Evolutionary conservation across 208 protist genomes (phyloP).

Genomic region (Histomonas meleagridis): DNA sequence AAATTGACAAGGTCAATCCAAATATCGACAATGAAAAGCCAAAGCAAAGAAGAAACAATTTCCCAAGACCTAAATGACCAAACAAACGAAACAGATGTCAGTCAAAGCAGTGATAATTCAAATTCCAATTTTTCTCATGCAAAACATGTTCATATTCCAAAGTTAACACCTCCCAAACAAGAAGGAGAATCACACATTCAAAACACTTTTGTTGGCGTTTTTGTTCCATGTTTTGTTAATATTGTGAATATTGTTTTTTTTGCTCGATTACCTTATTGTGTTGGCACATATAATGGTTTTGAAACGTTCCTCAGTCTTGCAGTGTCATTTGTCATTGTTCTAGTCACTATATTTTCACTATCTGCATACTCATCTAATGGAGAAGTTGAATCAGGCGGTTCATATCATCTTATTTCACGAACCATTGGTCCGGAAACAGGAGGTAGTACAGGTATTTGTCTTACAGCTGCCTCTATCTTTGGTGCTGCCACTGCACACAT

Average conservation of each 20-base stretch:
- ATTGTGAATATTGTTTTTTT: slow-evolving; percentile 23
- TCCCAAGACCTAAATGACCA: too few species aligned
- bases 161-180: slow-evolving; percentile 26
- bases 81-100: too few species aligned
- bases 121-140: too few species aligned
- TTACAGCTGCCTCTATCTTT: neutral
- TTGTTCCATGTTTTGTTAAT: slow-evolving; percentile 16
- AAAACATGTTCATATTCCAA: too few species aligned
- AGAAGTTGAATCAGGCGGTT: neutral
- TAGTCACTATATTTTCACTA: neutral
- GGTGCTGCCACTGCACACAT: neutral
- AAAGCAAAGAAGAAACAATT: too few species aligned
- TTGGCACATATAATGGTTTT: neutral
- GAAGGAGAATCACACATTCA: neutral
- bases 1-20: too few species aligned
- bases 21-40: too few species aligned
- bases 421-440: slow-evolving; percentile 23
- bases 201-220: neutral
- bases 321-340: neutral
- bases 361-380: neutral
- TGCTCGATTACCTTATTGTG: neutral
- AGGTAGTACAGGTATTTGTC: neutral
- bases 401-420: slow-evolving; percentile 7
- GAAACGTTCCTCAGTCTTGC: neutral
- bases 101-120: too few species aligned